A percentile compares a stretch with the other conserved stretches of the same genome.
These are phyloP conservation scores for Plasmodium inui DNA, from an alignment of 169 alveolate genomes.

Conservation along the genomic window DNA sequence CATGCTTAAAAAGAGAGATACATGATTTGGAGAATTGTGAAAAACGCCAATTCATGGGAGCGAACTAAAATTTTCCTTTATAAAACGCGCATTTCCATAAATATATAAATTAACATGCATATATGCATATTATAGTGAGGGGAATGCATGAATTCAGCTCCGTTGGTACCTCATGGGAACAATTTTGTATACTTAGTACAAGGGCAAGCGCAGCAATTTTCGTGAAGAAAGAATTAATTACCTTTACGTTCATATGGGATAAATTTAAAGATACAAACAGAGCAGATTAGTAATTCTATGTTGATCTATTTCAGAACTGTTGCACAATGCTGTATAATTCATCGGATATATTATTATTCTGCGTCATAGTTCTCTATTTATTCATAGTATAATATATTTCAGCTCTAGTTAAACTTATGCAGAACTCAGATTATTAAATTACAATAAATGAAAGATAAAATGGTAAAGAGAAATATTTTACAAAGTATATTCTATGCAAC, in stretches of 20 bases:
- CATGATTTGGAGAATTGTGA: background rate
- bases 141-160: background rate
- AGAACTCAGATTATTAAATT: background rate
- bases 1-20: background rate
- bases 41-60: background rate
- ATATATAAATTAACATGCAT: too few species aligned
- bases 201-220: background rate
- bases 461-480: background rate
- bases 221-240: background rate
- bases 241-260: background rate
- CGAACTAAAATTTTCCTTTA: background rate
- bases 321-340: background rate
- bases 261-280: background rate
- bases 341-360: background rate
- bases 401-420: background rate
- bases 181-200: background rate
- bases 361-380: background rate
- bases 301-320: background rate
- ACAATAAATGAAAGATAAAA: background rate
- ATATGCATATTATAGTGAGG: background rate
- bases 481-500: background rate
- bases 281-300: background rate
- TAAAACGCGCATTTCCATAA: background rate
- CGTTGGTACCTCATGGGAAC: background rate
- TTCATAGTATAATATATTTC: background rate